phyloP scores from a whole-genome alignment of 352 stramenopile species.

The Globisporangium okanoganense region DNA sequence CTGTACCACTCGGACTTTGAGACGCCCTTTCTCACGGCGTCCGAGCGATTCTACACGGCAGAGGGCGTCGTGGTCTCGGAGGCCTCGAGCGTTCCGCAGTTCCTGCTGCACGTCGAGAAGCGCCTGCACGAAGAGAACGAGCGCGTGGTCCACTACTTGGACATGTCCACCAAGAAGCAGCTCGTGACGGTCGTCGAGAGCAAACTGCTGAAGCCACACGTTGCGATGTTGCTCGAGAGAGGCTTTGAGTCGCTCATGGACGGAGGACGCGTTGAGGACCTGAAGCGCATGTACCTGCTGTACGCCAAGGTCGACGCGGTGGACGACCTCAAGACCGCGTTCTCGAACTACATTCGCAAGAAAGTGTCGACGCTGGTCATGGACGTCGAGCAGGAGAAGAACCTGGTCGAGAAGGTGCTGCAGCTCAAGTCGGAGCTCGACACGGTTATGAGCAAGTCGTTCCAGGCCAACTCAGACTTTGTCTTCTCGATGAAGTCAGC shows the following conservation, averaged over 20 bases:
- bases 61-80: slow-evolving; percentile 71
- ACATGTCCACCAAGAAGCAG: slow-evolving; percentile 70
- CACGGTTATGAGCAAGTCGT: slow-evolving; percentile 65
- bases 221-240: slow-evolving; percentile 72
- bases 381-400: slow-evolving; percentile 82
- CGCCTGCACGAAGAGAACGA: slow-evolving; percentile 80
- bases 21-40: slow-evolving; percentile 80
- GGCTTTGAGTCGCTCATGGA: slow-evolving; percentile 89
- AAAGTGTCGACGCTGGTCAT: slow-evolving; percentile 72
- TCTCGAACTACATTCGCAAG: slow-evolving; percentile 72
- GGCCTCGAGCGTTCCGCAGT: slow-evolving; percentile 71
- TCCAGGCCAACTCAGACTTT: slow-evolving; percentile 76
- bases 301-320: slow-evolving; percentile 73
- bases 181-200: slow-evolving; percentile 70
- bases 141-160: slow-evolving; percentile 71
- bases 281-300: slow-evolving; percentile 86
- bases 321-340: slow-evolving; percentile 58
- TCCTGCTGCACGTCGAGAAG: slow-evolving; percentile 86
- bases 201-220: slow-evolving; percentile 84
- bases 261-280: slow-evolving; percentile 68
- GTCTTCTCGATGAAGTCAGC: slow-evolving; percentile 76
- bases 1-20: slow-evolving; percentile 88
- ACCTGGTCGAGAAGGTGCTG: slow-evolving; percentile 89
- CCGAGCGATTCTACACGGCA: slow-evolving; percentile 80
- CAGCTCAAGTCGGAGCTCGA: slow-evolving; percentile 84